A percentile compares a stretch with the other conserved stretches of the same genome.
Conservation (phyloP, 768 basidiomycete species). For the Auricularia sp. region DNA sequence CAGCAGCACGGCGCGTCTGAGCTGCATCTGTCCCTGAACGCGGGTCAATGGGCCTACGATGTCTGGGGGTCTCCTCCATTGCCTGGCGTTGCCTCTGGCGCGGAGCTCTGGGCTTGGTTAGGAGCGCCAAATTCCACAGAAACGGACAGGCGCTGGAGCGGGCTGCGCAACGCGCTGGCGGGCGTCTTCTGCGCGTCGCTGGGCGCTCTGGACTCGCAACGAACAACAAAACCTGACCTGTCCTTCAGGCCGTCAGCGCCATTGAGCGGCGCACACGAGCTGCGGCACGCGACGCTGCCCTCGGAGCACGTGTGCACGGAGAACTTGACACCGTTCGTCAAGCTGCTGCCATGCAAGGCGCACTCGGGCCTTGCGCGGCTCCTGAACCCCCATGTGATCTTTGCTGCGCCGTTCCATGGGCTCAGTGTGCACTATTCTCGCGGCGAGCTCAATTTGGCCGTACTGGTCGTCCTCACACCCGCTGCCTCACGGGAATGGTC, state of each 20-base stretch:
- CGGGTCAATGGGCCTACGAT: conserved; percentile 86
- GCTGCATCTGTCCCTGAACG: conserved; percentile 80
- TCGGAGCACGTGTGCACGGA: conserved; percentile 94
- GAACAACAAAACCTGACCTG: conserved; percentile 56
- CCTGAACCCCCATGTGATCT: conserved; percentile 75
- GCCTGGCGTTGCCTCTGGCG: conserved; percentile 70
- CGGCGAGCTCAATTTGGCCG: conserved; percentile 55
- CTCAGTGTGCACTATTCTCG: conserved; percentile 67
- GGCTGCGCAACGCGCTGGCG: conserved; percentile 78
- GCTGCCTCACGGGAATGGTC: conserved; percentile 53
- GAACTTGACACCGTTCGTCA: conserved; percentile 91
- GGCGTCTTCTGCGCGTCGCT: conserved; percentile 94
- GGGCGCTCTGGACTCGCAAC: conserved; percentile 62
- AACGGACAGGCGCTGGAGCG: conserved; percentile 74
- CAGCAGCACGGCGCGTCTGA: conserved; percentile 80
- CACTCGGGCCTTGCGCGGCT: conserved; percentile 74
- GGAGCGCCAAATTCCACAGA: conserved; percentile 18
- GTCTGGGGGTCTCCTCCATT: conserved; percentile 77
- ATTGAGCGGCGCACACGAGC: conserved; percentile 31
- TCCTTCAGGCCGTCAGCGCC: conserved; percentile 33
- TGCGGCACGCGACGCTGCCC: conserved; percentile 69
- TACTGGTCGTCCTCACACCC: conserved; percentile 64
- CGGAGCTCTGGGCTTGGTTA: conserved; percentile 90
- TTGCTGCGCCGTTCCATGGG: conserved; percentile 89
- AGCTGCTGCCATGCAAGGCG: conserved; percentile 88